A percentile compares a stretch with the other conserved stretches of the same genome.
These are phyloP conservation scores for Arthromyces matolae DNA, from an alignment of 768 basidiomycete species.

Conservation along the genomic window DNA sequence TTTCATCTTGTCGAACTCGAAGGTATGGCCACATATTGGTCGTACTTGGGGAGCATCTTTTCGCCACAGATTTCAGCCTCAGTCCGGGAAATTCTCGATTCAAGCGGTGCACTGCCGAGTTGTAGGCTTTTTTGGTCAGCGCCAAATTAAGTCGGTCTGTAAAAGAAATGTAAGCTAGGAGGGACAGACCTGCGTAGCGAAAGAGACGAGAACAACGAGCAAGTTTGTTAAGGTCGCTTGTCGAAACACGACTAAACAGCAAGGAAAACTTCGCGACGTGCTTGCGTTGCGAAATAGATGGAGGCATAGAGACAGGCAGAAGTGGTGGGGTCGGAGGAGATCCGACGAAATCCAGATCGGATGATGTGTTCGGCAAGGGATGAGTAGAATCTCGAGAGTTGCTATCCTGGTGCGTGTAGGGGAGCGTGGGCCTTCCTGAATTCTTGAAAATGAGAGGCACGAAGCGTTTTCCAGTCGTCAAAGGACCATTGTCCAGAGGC, in stretches of 20 bases:
- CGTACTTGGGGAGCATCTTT: slow-evolving; percentile 38
- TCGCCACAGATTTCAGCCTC: slow-evolving; percentile 39
- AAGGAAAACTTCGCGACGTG: slow-evolving; percentile 49
- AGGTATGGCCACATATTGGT: slow-evolving; percentile 77
- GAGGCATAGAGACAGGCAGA: slow-evolving; percentile 49
- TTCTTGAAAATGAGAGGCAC: slow-evolving; percentile 25
- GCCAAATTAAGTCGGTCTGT: slow-evolving; percentile 11
- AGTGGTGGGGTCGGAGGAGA: slow-evolving; percentile 26
- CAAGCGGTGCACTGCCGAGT: slow-evolving; percentile 55
- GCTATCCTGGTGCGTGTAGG: not conserved
- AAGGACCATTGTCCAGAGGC: not conserved
- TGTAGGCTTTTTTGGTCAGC: slow-evolving; percentile 45
- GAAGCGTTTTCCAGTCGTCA: slow-evolving; percentile 23
- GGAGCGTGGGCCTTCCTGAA: not conserved
- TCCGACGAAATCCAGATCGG: slow-evolving; percentile 35
- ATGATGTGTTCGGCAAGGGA: too few species aligned
- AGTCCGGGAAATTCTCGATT: slow-evolving; percentile 43
- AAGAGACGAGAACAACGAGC: slow-evolving; percentile 55
- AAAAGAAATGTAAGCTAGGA: slow-evolving; percentile 6
- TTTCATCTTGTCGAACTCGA: slow-evolving; percentile 44
- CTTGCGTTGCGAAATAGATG: slow-evolving; percentile 55
- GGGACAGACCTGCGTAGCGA: slow-evolving; percentile 55
- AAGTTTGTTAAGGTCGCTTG: slow-evolving; percentile 42
- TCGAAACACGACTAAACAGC: slow-evolving; percentile 45
- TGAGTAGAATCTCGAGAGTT: not conserved